Base-by-base conservation (phyloP, 75 land plant species). In the Cunninghamia lanceolata region DNA sequence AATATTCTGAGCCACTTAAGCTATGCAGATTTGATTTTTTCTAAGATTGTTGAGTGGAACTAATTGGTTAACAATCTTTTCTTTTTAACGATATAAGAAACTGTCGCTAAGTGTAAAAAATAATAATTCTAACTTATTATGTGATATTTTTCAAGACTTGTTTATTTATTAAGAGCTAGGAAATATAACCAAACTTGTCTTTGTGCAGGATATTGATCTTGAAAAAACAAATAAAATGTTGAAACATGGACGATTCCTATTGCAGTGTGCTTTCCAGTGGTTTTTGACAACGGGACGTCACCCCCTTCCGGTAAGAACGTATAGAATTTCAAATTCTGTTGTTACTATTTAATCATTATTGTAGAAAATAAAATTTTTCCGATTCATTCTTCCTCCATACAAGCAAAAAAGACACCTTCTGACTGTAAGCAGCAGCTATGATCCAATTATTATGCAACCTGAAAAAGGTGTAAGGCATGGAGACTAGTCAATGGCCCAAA, bases 241-340 rank as follows among this genome's bases (percentile, higher is more conserved):
- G 34, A 80, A 80, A 80, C 50, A 80, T 80, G 82, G 82, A n/a
- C 52, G 82, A 80, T 80, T 80, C 47, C 52, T 80, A 10, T 45
- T 80, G 45, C 82, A 80, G 42, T 80, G 82, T 80, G 82, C 82
- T 80, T 80, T 80, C 32, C 52, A 80, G 45, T 80, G 82, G 82
- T 80, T 80, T 80, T 80, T 80, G 52, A 80, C 82, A 28, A 80
- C 52, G 9, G 82, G 82, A 80, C 82, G 82, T 28, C 82, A 45
- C 14, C n/a, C 52, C 17, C 32, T 80, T 80, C 82, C 82, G 7
- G 52, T 80, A 80, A 80, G 82, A 28, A 45, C 11, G 9, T 80
- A 3, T n/a, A 45, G 19, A 40, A 28, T 25, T 5, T 8, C 1
- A 32, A 32, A 71, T 36, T 11, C 36, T 32, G 13, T 73, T 11